phyloP scores from a whole-genome alignment of 2,329 filamentous ascomycete genomes.

The Colletotrichum ledebouriae region DNA sequence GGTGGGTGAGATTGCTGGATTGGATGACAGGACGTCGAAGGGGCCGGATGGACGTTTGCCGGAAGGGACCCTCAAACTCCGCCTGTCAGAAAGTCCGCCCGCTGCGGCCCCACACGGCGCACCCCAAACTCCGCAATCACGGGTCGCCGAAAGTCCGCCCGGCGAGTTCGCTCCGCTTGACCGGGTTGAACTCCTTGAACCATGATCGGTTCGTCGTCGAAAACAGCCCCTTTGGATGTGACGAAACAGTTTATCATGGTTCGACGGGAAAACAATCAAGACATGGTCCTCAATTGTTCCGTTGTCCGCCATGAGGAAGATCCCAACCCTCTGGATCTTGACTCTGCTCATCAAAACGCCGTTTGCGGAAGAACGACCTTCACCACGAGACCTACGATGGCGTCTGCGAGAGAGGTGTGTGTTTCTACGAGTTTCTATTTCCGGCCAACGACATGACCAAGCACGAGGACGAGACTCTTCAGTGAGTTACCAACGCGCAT shows the following conservation, averaged over 20 bases:
- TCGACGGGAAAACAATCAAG: not conserved
- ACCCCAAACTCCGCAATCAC: conserved; percentile 20
- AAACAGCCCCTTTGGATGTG: not conserved
- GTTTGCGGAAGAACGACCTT: conserved; percentile 25
- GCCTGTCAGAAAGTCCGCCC: conserved; percentile 30
- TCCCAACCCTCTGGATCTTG: conserved; percentile 24
- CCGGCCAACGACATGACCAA: not conserved
- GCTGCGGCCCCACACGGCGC: conserved; percentile 33
- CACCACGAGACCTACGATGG: not conserved
- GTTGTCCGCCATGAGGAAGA: not conserved
- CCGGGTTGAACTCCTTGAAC: not conserved
- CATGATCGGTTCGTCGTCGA: not conserved
- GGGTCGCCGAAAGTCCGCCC: conserved; percentile 33
- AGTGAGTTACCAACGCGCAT: conserved; percentile 12
- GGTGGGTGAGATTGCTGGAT: not conserved
- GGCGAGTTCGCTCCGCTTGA: not conserved
- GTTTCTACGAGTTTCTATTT: not conserved
- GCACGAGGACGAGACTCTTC: conserved; percentile 1
- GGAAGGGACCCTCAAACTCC: conserved; percentile 26
- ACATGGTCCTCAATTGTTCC: not conserved
- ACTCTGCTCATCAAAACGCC: not conserved
- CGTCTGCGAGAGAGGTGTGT: not conserved
- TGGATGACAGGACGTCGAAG: not conserved
- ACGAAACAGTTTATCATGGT: not conserved
- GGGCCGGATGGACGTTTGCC: conserved; percentile 25